phyloP scores from a whole-genome alignment of 805 yeast species.

The Sungouiozyma intestinalis region DNA sequence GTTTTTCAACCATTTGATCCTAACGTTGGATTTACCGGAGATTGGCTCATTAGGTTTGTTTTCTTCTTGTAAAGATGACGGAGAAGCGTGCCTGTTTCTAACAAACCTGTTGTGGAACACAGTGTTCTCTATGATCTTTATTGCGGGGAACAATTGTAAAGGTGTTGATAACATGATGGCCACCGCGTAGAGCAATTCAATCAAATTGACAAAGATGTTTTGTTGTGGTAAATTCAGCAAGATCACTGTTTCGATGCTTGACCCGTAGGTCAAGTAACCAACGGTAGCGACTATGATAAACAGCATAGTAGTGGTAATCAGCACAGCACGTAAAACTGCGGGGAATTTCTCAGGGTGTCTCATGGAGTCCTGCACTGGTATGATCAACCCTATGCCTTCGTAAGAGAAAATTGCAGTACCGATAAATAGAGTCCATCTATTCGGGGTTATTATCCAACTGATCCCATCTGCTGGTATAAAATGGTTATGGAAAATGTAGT shows the following conservation, averaged over 20 bases:
- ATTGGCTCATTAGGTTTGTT: constrained; percentile 3
- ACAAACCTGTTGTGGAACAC: constrained; percentile 36
- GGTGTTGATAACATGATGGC: constrained; percentile 75
- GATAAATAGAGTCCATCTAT: constrained; percentile 58
- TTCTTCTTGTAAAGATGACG: constrained; percentile 8
- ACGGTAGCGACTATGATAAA: constrained; percentile 56
- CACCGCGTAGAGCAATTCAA: constrained; percentile 61
- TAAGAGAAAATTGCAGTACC: constrained; percentile 85
- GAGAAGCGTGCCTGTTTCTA: constrained; percentile 10
- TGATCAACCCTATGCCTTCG: constrained; percentile 75
- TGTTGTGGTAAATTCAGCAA: constrained; percentile 62
- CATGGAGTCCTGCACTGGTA: constrained; percentile 80
- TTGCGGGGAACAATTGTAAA: constrained; percentile 71
- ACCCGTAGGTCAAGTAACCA: constrained; percentile 65
- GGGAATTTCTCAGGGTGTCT: constrained; percentile 65
- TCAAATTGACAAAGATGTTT: constrained; percentile 47
- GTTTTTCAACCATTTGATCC: constrained; percentile 60
- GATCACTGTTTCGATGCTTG: constrained; percentile 53
- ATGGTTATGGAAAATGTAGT: constrained; percentile 17
- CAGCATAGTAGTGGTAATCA: constrained; percentile 48
- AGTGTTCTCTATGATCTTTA: constrained; percentile 57
- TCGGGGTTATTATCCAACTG: constrained; percentile 39
- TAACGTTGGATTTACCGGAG: constrained; percentile 47
- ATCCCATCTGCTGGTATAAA: constrained; percentile 45
- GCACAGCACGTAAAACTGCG: constrained; percentile 48